phyloP scores from a whole-genome alignment of 805 yeast genomes.

The Zygotorulaspora florentina region DNA sequence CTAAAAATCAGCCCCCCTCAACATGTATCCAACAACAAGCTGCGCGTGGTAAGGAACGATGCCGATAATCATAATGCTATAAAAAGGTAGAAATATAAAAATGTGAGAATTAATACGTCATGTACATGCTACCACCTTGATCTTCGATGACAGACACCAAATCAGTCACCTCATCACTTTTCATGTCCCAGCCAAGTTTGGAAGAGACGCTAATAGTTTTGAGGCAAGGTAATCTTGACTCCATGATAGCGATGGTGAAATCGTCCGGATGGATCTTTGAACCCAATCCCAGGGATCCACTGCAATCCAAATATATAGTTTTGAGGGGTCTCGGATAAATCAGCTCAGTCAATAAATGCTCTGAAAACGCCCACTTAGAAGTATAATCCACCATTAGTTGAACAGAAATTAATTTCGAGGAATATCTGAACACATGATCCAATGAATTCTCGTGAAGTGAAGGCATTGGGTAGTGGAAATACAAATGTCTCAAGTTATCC shows the following conservation, averaged over 20 bases:
- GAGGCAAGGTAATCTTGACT: slow-evolving; percentile 67
- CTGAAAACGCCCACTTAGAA: slow-evolving; percentile 47
- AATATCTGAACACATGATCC: slow-evolving; percentile 67
- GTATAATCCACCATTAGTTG: slow-evolving; percentile 78
- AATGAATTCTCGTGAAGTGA: slow-evolving; percentile 62
- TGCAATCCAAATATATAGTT: slow-evolving; percentile 67
- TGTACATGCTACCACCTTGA: slow-evolving; percentile 69
- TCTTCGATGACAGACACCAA: slow-evolving; percentile 68
- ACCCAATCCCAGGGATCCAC: slow-evolving; percentile 83
- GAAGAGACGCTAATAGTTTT: slow-evolving; percentile 62
- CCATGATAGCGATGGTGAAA: slow-evolving; percentile 76
- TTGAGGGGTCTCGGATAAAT: slow-evolving; percentile 39
- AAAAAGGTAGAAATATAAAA: neutral
- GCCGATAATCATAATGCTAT: neutral
- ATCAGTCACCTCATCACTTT: slow-evolving; percentile 55
- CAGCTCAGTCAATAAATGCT: slow-evolving; percentile 39
- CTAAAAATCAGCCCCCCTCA: too few species aligned
- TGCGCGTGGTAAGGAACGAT: neutral
- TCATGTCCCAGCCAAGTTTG: slow-evolving; percentile 81
- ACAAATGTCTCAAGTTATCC: slow-evolving; percentile 52
- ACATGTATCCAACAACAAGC: neutral
- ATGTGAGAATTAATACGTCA: slow-evolving; percentile 36
- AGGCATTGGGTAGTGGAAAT: slow-evolving; percentile 87
- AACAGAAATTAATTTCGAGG: slow-evolving; percentile 65
- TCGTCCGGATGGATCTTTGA: slow-evolving; percentile 85